Conservation (phyloP, 345 rosid species). For the Citrus australasica region DNA sequence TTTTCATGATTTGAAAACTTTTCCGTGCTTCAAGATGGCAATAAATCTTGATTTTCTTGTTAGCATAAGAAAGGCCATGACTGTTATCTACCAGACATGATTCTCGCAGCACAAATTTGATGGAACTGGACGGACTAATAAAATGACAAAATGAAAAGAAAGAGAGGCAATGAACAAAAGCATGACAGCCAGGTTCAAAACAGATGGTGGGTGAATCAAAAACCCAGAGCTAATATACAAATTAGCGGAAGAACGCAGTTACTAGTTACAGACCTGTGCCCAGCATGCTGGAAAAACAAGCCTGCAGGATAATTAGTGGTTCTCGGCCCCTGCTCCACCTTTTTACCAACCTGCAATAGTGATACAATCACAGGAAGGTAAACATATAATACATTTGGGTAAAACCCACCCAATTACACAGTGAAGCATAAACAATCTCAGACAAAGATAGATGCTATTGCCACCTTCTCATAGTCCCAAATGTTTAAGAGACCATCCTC, state of each 20-base stretch:
- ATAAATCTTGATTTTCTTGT: not conserved
- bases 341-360: constrained; percentile 45
- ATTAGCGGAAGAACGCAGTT: not conserved
- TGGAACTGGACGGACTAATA: not conserved
- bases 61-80: not conserved
- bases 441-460: constrained; percentile 2
- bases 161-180: not conserved
- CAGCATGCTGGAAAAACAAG: constrained; percentile 69
- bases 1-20: not conserved
- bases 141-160: not conserved
- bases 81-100: not conserved
- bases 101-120: not conserved
- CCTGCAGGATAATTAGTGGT: constrained; percentile 46
- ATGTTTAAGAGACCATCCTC: constrained; percentile 94
- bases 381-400: not conserved
- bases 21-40: not conserved
- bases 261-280: constrained; percentile 48
- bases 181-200: not conserved
- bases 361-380: not conserved
- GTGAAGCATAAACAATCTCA: not conserved
- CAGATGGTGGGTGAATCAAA: not conserved
- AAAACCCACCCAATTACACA: not conserved
- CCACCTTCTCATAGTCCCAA: constrained; percentile 90
- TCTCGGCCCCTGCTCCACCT: constrained; percentile 33
- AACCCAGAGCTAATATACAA: not conserved